Conservation (phyloP, 139 green algal species). For the Chlamydomonas schloesseri region DNA sequence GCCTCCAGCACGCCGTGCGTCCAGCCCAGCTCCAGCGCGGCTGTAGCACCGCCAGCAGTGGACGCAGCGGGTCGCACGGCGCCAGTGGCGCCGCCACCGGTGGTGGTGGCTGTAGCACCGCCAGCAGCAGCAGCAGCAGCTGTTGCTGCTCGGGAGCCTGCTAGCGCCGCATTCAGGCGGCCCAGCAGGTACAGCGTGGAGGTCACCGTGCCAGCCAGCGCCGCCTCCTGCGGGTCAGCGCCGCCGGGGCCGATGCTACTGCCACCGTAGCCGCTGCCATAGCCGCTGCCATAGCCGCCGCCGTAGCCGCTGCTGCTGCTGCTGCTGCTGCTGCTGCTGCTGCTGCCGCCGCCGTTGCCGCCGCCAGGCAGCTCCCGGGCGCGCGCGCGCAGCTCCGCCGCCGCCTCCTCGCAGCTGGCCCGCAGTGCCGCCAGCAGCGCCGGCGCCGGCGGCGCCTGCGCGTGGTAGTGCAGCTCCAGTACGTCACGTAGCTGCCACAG, state of each 20-base stretch:
- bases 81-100: neutral
- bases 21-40: neutral
- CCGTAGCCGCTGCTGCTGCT: too few species aligned
- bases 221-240: neutral
- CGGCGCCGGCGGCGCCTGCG: neutral
- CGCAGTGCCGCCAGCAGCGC: neutral
- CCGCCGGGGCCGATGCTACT: neutral
- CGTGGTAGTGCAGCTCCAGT: constrained; percentile 12
- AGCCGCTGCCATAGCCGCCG: too few species aligned
- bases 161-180: neutral
- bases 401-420: neutral
- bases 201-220: neutral
- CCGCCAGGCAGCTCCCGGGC: neutral
- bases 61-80: too few species aligned
- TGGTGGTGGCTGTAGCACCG: neutral
- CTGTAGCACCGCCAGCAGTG: neutral
- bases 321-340: neutral
- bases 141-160: neutral
- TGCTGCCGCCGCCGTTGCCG: neutral
- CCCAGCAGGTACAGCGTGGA: constrained; percentile 24
- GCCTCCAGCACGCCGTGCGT: neutral
- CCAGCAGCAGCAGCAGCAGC: neutral
- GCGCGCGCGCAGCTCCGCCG: neutral
- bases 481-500: constrained; percentile 25
- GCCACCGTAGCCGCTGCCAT: neutral